These are phyloP conservation scores for Fusarium albosuccineum DNA, from an alignment of 2,329 filamentous ascomycete genomes.

Conservation along the genomic window DNA sequence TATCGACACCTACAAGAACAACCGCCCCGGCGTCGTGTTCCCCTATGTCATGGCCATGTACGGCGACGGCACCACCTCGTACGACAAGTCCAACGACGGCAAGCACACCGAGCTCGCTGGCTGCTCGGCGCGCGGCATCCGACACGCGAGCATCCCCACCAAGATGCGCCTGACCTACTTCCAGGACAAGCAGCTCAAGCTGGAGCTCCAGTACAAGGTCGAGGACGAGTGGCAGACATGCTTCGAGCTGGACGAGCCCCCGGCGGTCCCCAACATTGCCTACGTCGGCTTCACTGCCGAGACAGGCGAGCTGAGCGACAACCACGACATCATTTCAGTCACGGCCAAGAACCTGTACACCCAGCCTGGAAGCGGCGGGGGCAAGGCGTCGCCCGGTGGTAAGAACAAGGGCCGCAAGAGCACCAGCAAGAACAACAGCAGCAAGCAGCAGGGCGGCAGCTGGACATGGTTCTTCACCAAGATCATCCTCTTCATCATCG, in stretches of 20 bases:
- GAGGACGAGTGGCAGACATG: slow-evolving; percentile 91
- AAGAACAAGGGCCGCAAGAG: slow-evolving; percentile 54
- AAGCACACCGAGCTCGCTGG: slow-evolving; percentile 93
- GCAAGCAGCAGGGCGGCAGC: slow-evolving; percentile 61
- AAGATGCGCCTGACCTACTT: slow-evolving; percentile 94
- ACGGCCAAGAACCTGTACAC: slow-evolving; percentile 90
- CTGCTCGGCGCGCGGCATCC: slow-evolving; percentile 93
- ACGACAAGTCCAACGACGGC: slow-evolving; percentile 95
- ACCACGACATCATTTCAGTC: slow-evolving; percentile 95
- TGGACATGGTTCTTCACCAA: slow-evolving; percentile 81
- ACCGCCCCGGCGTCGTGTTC: slow-evolving; percentile 93
- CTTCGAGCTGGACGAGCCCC: slow-evolving; percentile 80
- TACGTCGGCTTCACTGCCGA: slow-evolving; percentile 87
- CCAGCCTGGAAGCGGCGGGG: slow-evolving; percentile 61
- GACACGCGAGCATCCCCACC: slow-evolving; percentile 82
- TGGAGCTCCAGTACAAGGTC: slow-evolving; percentile 94
- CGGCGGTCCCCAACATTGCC: slow-evolving; percentile 81
- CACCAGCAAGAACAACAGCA: slow-evolving; percentile 50
- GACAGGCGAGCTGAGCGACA: slow-evolving; percentile 96
- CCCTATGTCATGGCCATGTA: slow-evolving; percentile 99
- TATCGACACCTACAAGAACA: slow-evolving; percentile 99
- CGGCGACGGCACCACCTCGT: slow-evolving; percentile 88
- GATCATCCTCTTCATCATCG: slow-evolving; percentile 79
- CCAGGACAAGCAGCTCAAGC: slow-evolving; percentile 89
- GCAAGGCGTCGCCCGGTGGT: slow-evolving; percentile 51